Evolutionary conservation across 164 flowering plant species (phyloP).

Genomic region (Echeveria elegans): DNA sequence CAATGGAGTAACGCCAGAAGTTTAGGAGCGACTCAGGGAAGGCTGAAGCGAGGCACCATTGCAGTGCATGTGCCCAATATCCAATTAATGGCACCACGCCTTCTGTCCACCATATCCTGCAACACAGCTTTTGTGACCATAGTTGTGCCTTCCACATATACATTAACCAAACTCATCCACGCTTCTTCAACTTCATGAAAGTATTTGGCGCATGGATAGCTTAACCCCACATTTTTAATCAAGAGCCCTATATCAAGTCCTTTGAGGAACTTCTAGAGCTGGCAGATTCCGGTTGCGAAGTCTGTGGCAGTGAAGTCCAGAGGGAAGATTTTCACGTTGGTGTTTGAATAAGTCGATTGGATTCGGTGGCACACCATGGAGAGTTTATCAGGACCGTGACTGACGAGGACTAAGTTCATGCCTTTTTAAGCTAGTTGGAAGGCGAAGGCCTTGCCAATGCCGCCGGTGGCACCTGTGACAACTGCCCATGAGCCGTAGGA

Average conservation of each 20-base stretch:
- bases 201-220: slow-evolving; percentile 36
- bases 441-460: slow-evolving; percentile 46
- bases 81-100: slow-evolving; percentile 33
- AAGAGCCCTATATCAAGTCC: slow-evolving; percentile 48
- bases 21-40: background rate
- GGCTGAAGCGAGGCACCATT: slow-evolving; percentile 20
- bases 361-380: slow-evolving; percentile 16
- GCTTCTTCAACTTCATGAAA: slow-evolving; percentile 48
- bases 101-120: slow-evolving; percentile 28
- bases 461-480: slow-evolving; percentile 55
- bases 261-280: slow-evolving; percentile 20
- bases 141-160: slow-evolving; percentile 36
- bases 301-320: slow-evolving; percentile 21
- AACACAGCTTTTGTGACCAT: slow-evolving; percentile 33
- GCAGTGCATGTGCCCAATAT: slow-evolving; percentile 51
- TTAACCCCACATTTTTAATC: slow-evolving; percentile 50
- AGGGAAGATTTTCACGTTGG: slow-evolving; percentile 16
- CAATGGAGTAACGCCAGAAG: background rate
- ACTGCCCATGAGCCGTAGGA: slow-evolving; percentile 45
- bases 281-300: background rate
- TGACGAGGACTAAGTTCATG: slow-evolving; percentile 33
- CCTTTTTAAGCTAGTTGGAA: slow-evolving; percentile 33
- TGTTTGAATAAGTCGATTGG: slow-evolving; percentile 3
- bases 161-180: slow-evolving; percentile 32
- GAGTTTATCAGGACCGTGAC: slow-evolving; percentile 33